Conservation (phyloP, 305 asterid species). For the Fraxinus dipetala region DNA sequence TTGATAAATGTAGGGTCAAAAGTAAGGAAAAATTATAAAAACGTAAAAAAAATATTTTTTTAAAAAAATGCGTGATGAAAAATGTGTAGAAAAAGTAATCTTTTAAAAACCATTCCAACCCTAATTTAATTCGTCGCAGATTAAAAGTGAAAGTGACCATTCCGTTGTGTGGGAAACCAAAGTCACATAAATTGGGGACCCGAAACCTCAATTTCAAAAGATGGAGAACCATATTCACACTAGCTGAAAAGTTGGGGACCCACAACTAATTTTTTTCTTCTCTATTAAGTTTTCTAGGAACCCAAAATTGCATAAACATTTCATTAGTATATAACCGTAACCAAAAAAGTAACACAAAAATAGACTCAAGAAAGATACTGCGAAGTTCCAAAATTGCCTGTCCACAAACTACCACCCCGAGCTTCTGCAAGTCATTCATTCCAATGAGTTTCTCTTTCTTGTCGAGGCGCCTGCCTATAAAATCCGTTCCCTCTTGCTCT, state of each 20-base stretch:
- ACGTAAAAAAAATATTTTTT: too few species aligned
- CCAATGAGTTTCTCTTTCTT: slow-evolving; percentile 37
- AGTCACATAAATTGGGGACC: background rate
- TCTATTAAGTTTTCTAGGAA: background rate
- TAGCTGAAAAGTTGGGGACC: background rate
- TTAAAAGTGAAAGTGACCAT: background rate
- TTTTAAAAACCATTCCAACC: background rate
- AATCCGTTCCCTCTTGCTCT: slow-evolving; percentile 60
- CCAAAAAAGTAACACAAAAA: background rate
- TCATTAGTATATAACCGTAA: background rate
- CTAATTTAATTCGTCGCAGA: background rate
- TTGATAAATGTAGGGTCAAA: too few species aligned
- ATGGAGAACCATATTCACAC: background rate
- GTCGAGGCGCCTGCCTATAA: slow-evolving; percentile 49
- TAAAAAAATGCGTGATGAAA: background rate
- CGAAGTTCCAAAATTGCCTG: slow-evolving; percentile 38
- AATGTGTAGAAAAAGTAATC: background rate
- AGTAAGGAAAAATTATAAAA: too few species aligned
- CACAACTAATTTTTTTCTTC: background rate
- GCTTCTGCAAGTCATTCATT: slow-evolving; percentile 32
- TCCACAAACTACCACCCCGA: background rate
- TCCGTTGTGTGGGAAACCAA: background rate
- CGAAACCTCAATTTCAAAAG: background rate
- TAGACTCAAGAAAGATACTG: background rate
- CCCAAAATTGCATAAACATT: background rate